Base-by-base conservation (phyloP, 2,329 filamentous ascomycete genomes). In the Diaporthe sp. region DNA sequence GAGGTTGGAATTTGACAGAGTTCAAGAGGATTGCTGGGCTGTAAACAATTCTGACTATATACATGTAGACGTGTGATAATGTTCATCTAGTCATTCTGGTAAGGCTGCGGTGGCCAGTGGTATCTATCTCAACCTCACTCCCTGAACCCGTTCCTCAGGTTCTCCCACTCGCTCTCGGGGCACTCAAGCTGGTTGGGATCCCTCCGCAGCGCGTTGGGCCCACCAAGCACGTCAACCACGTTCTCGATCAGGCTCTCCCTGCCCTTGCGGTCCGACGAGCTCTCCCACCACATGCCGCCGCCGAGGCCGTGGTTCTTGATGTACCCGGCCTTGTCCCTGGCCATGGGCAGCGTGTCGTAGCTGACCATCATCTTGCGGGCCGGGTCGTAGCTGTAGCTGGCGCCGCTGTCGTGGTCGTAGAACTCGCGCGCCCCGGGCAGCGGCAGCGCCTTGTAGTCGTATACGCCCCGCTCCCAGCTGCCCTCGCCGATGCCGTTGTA, bases 211-310 rank as follows among this genome's bases (percentile, higher is more conserved):
- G 80, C 83, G 5, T 79, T 78, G 0, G 84, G 82, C 0, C 92
- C 91, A 25, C 92, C 92, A 15, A 94, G 83, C 0, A 84, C 85
- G 44, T 89, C 86, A 1, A 94, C 90, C 22, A 93, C 91, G 19
- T 89, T 92, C 9, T 84, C 85, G 73, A 96, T 95, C 81, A 98
- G 82, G 79, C 94, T 96, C 72, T 88, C 84, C 0, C 88, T 86
- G 0, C 91, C 92, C 3, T 84, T 82, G 81, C 92, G 92, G 82
- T 98, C 96, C 1, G 91, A 92, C 80, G 93, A 96, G 80, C 92
- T 94, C 86, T 98, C 96, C 95, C 95, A 98, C 95, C 95, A 98
- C 96, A 98, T 98, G n/a, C 90, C 95, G 25, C 96, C 96, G 2
- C 95, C 96, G 0, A 98, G 88, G 0, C 90, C 87, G 60, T 89